phyloP scores from a whole-genome alignment of 768 basidiomycete species.

The Chalciporus sphaerocephalus region DNA sequence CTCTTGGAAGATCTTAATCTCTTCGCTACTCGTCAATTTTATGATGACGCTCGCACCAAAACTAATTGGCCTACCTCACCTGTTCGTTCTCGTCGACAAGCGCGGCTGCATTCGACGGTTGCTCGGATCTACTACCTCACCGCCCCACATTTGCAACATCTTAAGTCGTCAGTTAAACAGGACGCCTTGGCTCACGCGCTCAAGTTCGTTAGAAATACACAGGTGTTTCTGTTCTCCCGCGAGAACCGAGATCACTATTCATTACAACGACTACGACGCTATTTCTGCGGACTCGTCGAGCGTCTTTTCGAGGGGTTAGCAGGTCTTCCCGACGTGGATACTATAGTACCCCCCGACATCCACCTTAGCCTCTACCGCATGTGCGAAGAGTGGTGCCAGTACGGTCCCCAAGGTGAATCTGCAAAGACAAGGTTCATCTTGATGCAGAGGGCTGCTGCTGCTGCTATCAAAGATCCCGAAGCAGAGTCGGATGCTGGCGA shows the following conservation, averaged over 20 bases:
- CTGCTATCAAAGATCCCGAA: slow-evolving; percentile 51
- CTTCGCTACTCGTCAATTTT: slow-evolving; percentile 77
- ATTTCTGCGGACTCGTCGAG: slow-evolving; percentile 88
- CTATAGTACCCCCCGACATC: slow-evolving; percentile 70
- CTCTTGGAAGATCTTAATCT: slow-evolving; percentile 80
- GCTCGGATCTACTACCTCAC: slow-evolving; percentile 88
- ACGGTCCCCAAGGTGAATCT: slow-evolving; percentile 70
- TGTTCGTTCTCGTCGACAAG: slow-evolving; percentile 66
- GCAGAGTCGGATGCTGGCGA: slow-evolving; percentile 50
- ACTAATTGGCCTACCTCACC: slow-evolving; percentile 38
- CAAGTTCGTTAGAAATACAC: slow-evolving; percentile 82
- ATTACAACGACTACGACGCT: slow-evolving; percentile 77
- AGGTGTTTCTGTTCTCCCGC: slow-evolving; percentile 65
- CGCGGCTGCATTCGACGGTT: slow-evolving; percentile 78
- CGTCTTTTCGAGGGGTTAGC: slow-evolving; percentile 76
- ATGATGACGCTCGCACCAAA: slow-evolving; percentile 60
- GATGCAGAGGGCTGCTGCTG: slow-evolving; percentile 65
- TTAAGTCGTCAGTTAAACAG: slow-evolving; percentile 63
- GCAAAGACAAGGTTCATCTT: slow-evolving; percentile 62
- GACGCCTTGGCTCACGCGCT: slow-evolving; percentile 75
- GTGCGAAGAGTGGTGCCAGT: slow-evolving; percentile 92
- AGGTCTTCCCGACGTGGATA: slow-evolving; percentile 66
- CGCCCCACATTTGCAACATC: slow-evolving; percentile 67
- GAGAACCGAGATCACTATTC: slow-evolving; percentile 74
- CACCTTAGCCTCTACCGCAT: slow-evolving; percentile 77